Evolutionary conservation across 2,329 filamentous ascomycete species (phyloP).

Genomic region (Claviceps cyperi): DNA sequence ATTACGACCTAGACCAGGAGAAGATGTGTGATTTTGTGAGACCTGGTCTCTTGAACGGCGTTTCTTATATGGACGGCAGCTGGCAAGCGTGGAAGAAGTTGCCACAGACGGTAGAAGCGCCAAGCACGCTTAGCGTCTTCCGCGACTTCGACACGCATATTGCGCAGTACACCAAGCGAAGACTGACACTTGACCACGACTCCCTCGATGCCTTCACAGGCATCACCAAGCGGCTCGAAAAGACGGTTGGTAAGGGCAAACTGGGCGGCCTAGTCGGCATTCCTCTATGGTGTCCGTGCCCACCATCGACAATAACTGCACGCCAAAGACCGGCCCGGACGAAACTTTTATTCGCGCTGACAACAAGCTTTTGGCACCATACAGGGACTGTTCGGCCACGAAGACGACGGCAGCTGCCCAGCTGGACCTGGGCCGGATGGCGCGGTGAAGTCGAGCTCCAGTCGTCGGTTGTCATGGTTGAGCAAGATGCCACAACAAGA

Average conservation of each 20-base stretch:
- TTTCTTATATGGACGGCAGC: constrained; percentile 20
- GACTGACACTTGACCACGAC: constrained; percentile 17
- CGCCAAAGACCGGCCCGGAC: constrained; percentile 14
- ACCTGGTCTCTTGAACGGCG: constrained; percentile 20
- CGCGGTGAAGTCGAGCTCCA: constrained; percentile 19
- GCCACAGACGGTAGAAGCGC: constrained; percentile 13
- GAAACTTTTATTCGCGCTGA: constrained; percentile 18
- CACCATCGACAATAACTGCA: background rate
- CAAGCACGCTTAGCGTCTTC: constrained; percentile 22
- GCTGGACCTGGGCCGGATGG: constrained; percentile 25
- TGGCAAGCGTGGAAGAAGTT: constrained; percentile 22
- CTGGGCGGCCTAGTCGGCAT: constrained; percentile 18
- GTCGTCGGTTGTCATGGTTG: constrained; percentile 19
- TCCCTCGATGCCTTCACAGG: constrained; percentile 20
- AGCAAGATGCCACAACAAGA: constrained; percentile 14
- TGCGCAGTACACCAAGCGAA: constrained; percentile 16
- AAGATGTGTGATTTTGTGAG: constrained; percentile 22
- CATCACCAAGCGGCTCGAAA: constrained; percentile 17
- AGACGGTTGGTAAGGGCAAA: constrained; percentile 16
- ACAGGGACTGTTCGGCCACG: constrained; percentile 12
- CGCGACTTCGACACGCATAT: constrained; percentile 21
- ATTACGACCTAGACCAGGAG: constrained; percentile 18
- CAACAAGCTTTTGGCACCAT: constrained; percentile 24
- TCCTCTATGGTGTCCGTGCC: constrained; percentile 16
- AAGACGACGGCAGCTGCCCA: constrained; percentile 18